A percentile compares a stretch with the other conserved stretches of the same genome.
Conservation (phyloP, 352 stramenopile species). For the Globisporangium spinosum region DNA sequence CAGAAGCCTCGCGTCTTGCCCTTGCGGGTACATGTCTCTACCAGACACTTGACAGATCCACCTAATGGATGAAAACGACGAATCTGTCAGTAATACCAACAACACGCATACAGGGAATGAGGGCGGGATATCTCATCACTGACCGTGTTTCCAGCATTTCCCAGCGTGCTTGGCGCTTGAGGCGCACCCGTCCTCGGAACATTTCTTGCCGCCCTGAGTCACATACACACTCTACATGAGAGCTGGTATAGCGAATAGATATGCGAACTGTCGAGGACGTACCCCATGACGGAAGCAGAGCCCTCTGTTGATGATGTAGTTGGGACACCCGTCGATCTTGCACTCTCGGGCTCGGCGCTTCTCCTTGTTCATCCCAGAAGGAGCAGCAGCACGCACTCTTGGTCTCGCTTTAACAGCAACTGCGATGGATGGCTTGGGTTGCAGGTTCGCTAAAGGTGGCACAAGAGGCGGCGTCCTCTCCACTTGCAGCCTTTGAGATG, state of each 20-base stretch:
- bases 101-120: too few species aligned
- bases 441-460: too few species aligned
- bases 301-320: slow-evolving; percentile 39
- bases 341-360: slow-evolving; percentile 45
- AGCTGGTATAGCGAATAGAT: too few species aligned
- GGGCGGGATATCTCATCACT: too few species aligned
- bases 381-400: background rate
- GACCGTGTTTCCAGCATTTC: slow-evolving; percentile 39
- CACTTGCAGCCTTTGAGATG: too few species aligned
- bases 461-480: too few species aligned
- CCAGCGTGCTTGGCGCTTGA: slow-evolving; percentile 36
- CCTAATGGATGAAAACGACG: too few species aligned
- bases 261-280: too few species aligned
- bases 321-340: slow-evolving; percentile 41
- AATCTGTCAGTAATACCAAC: background rate
- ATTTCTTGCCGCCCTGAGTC: slow-evolving; percentile 41
- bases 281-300: slow-evolving; percentile 9
- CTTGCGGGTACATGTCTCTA: slow-evolving; percentile 11
- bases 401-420: background rate
- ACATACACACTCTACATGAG: too few species aligned
- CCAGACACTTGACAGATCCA: slow-evolving; percentile 37
- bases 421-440: too few species aligned
- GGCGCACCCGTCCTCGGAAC: slow-evolving; percentile 25
- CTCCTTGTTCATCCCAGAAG: slow-evolving; percentile 25
- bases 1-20: slow-evolving; percentile 43